Evolutionary conservation across 441 rosid species (phyloP).

Genomic region (Capsella rubella): DNA sequence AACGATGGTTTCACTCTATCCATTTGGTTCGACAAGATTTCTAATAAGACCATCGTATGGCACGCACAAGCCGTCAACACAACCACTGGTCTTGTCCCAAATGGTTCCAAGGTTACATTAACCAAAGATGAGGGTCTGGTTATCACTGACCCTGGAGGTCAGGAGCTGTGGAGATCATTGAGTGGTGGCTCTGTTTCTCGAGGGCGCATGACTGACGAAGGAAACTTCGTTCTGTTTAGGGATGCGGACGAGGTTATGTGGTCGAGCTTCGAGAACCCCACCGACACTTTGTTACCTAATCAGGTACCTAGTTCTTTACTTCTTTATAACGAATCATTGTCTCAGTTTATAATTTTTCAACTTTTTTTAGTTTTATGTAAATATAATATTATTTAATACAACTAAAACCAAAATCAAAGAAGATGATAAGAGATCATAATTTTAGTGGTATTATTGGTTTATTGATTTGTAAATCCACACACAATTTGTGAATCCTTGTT

Average conservation of each 20-base stretch:
- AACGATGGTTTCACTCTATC: slow-evolving; percentile 37
- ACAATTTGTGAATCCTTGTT: too few species aligned
- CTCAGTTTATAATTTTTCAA: too few species aligned
- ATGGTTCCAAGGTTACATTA: slow-evolving; percentile 28
- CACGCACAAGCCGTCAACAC: slow-evolving; percentile 18
- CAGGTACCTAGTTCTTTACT: slow-evolving; percentile 15
- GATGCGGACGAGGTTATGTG: slow-evolving; percentile 1
- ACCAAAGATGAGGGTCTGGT: slow-evolving; percentile 27
- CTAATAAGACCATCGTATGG: slow-evolving; percentile 36
- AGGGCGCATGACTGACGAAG: slow-evolving; percentile 18
- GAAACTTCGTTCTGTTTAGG: slow-evolving; percentile 21
- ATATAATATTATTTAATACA: too few species aligned
- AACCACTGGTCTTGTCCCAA: slow-evolving; percentile 20
- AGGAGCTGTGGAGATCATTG: slow-evolving; percentile 21
- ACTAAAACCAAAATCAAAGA: too few species aligned
- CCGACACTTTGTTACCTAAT: slow-evolving; percentile 41
- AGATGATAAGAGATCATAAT: too few species aligned
- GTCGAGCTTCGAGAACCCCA: slow-evolving; percentile 34
- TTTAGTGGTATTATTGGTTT: too few species aligned
- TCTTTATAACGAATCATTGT: too few species aligned
- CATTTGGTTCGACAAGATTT: slow-evolving; percentile 42
- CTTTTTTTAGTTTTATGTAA: too few species aligned
- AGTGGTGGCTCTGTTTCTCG: slow-evolving; percentile 29
- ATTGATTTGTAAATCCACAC: too few species aligned
- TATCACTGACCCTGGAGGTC: slow-evolving; percentile 29